Conservation (phyloP, 2,329 filamentous ascomycete genomes). For the Fusarium nematophilum region DNA sequence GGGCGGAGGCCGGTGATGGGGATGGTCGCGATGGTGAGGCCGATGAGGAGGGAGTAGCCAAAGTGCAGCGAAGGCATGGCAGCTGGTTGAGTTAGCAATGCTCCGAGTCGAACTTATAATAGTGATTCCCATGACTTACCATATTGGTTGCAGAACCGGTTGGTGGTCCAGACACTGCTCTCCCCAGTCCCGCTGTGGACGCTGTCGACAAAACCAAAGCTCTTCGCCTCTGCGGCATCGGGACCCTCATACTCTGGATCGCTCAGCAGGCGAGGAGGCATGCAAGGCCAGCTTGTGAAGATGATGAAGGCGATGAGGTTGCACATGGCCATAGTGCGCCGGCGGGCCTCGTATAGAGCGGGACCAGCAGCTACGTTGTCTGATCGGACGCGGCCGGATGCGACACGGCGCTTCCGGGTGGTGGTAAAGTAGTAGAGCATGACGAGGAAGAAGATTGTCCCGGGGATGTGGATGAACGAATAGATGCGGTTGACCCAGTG, state of each 20-base stretch:
- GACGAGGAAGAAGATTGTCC: slow-evolving; percentile 74
- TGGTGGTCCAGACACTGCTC: slow-evolving; percentile 68
- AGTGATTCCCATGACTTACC: slow-evolving; percentile 54
- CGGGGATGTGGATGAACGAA: slow-evolving; percentile 83
- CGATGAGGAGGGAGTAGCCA: slow-evolving; percentile 79
- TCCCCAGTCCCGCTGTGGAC: slow-evolving; percentile 62
- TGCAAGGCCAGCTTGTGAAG: slow-evolving; percentile 73
- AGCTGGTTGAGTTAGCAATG: slow-evolving; percentile 53
- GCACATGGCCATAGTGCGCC: slow-evolving; percentile 70
- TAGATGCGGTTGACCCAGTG: slow-evolving; percentile 78
- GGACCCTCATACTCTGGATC: slow-evolving; percentile 65
- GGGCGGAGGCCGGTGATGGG: slow-evolving; percentile 68
- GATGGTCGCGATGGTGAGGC: slow-evolving; percentile 74
- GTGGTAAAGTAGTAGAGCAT: slow-evolving; percentile 78
- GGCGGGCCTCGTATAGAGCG: slow-evolving; percentile 64
- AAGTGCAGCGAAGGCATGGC: slow-evolving; percentile 83
- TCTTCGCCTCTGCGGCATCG: slow-evolving; percentile 68
- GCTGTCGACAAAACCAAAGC: slow-evolving; percentile 71
- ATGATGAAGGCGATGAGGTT: slow-evolving; percentile 70
- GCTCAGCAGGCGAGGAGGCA: slow-evolving; percentile 71
- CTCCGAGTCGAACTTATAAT: no score
- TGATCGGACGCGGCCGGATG: slow-evolving; percentile 41
- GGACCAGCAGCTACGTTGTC: slow-evolving; percentile 54
- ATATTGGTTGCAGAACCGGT: slow-evolving; percentile 81
- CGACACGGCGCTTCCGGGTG: slow-evolving; percentile 61